These are phyloP conservation scores for Spergularia marina DNA, from an alignment of 148 eudicot species.

Conservation along the genomic window DNA sequence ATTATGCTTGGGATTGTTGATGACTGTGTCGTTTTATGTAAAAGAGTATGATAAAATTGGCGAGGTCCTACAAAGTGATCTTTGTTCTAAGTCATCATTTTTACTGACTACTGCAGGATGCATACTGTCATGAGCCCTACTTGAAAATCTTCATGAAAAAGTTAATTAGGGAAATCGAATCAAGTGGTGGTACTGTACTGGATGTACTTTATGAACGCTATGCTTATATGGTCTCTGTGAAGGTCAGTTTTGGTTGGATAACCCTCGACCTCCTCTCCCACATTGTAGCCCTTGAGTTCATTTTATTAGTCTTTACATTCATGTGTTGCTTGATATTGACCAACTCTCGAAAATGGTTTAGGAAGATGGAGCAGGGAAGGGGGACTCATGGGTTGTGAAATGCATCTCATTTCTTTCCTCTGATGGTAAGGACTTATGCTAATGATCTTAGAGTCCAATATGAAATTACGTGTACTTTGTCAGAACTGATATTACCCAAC, in stretches of 20 bases:
- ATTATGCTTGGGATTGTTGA: not conserved
- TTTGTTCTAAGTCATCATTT: constrained; percentile 2
- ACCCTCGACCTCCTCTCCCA: not conserved
- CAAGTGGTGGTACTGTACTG: constrained; percentile 51
- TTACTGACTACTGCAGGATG: constrained; percentile 49
- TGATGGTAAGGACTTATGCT: constrained; percentile 39
- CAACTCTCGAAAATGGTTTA: constrained; percentile 14
- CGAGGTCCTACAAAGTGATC: not conserved
- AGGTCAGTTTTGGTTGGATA: constrained; percentile 40
- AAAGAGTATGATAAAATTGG: too few relatives aligned
- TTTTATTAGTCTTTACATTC: not conserved
- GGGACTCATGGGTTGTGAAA: constrained; percentile 54
- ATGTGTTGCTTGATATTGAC: not conserved
- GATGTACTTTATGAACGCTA: constrained; percentile 76
- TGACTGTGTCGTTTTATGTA: too few relatives aligned
- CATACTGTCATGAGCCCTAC: constrained; percentile 45
- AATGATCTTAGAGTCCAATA: not conserved
- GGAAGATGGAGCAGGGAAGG: constrained; percentile 52
- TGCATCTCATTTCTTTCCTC: constrained; percentile 62
- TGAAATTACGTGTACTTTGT: constrained; percentile 5
- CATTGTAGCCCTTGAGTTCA: not conserved
- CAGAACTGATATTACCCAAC: not conserved
- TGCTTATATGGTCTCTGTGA: constrained; percentile 59
- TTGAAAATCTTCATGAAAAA: constrained; percentile 65
- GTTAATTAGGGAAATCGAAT: constrained; percentile 76